phyloP scores from a whole-genome alignment of 371 early-diverging fungal genomes.

The Apophysomyces ossiformis region DNA sequence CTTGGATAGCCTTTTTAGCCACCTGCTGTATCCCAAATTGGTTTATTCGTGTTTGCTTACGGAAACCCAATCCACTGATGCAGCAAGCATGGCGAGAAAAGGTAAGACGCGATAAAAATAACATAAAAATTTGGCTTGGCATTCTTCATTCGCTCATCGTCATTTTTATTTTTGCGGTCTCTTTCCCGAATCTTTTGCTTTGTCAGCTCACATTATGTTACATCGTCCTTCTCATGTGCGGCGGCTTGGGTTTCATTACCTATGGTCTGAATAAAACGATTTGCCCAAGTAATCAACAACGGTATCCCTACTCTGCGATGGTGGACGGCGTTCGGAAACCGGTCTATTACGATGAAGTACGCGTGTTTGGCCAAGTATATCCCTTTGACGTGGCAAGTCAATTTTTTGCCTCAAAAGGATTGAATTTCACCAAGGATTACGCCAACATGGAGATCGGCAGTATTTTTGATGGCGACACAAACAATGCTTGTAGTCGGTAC shows the following conservation, averaged over 20 bases:
- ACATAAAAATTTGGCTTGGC: conserved; percentile 1
- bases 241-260: conserved; percentile 70
- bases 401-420: conserved; percentile 41
- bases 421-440: conserved; percentile 54
- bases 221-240: conserved; percentile 72
- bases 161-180: conserved; percentile 5
- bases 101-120: conserved; percentile 28
- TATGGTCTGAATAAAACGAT: conserved; percentile 62
- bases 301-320: conserved; percentile 34
- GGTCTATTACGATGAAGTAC: conserved; percentile 42
- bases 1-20: conserved; percentile 55
- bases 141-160: neutral
- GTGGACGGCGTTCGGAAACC: conserved; percentile 37
- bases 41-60: conserved; percentile 52
- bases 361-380: conserved; percentile 56
- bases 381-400: conserved; percentile 38
- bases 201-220: conserved; percentile 62
- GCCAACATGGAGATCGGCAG: conserved; percentile 52
- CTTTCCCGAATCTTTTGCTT: conserved; percentile 10
- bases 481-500: conserved; percentile 38
- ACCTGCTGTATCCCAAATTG: conserved; percentile 64
- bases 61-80: conserved; percentile 48
- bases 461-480: conserved; percentile 53
- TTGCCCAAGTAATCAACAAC: conserved; percentile 41
- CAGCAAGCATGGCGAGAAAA: conserved; percentile 78